These are phyloP conservation scores for Ceratocystis cubensis DNA, from an alignment of 2,329 filamentous ascomycete species.

Conservation along the genomic window DNA sequence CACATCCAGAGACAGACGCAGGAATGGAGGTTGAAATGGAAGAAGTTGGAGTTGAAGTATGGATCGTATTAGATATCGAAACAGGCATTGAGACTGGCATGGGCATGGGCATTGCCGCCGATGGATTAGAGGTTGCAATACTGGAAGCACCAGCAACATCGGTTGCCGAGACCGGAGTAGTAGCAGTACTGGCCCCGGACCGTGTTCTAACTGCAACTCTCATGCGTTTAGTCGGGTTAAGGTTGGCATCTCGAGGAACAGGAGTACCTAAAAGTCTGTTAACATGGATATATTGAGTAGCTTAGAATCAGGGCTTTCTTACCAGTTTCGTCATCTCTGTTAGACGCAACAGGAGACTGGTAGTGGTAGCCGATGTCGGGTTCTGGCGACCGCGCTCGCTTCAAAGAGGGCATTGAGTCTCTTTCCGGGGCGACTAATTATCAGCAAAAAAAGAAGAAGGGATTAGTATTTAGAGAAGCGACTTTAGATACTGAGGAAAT, in stretches of 20 bases:
- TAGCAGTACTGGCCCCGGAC: not conserved
- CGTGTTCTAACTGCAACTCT: conserved; percentile 23
- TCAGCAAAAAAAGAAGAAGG: not conserved
- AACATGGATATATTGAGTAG: not conserved
- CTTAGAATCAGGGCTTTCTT: conserved; percentile 30
- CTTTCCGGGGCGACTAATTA: not conserved
- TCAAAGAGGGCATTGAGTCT: conserved; percentile 14
- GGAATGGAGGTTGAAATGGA: not conserved
- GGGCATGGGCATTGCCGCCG: not conserved
- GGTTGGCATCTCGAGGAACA: not conserved
- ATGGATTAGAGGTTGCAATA: not conserved
- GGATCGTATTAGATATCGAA: not conserved
- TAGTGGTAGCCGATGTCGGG: conserved; percentile 8
- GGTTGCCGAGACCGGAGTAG: not conserved
- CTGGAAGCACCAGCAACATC: not conserved
- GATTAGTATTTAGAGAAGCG: not conserved
- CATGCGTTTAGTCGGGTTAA: conserved; percentile 23
- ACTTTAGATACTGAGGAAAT: not conserved
- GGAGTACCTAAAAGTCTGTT: not conserved
- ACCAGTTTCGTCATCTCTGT: conserved; percentile 57
- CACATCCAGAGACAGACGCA: not conserved
- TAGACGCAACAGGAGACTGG: conserved; percentile 12
- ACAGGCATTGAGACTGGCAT: not conserved
- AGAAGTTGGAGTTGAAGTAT: not conserved
- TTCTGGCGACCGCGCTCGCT: conserved; percentile 17